Evolutionary conservation across 2,329 filamentous ascomycete species (phyloP).

Genomic region (Diaporthe destruens): DNA sequence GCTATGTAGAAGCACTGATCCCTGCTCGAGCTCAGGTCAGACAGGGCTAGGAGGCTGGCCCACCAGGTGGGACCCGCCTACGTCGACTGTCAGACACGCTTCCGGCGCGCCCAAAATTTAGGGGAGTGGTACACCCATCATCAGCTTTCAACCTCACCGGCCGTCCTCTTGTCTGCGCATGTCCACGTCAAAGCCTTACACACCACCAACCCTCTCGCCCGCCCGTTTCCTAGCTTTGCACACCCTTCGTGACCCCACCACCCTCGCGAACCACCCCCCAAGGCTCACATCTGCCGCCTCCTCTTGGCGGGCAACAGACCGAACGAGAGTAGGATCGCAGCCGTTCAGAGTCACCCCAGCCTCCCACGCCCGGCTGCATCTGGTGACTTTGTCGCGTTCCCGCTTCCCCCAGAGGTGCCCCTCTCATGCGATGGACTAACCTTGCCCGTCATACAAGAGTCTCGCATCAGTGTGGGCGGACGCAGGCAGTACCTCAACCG

Average conservation of each 20-base stretch:
- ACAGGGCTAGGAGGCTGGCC: conserved; percentile 16
- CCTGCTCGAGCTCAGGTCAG: conserved; percentile 33
- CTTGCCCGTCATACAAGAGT: conserved; percentile 30
- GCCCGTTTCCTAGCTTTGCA: neutral
- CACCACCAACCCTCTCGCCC: neutral
- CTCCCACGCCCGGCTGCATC: conserved; percentile 10
- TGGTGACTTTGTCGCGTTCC: neutral
- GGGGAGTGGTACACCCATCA: conserved; percentile 27
- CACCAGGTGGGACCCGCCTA: conserved; percentile 10
- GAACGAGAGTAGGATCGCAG: conserved; percentile 8
- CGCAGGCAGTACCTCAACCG: conserved; percentile 21
- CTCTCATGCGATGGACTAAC: conserved; percentile 41
- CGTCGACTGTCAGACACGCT: conserved; percentile 37
- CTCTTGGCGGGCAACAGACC: conserved; percentile 3
- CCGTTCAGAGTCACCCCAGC: conserved; percentile 20
- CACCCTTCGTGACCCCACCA: neutral
- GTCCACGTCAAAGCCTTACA: conserved; percentile 16
- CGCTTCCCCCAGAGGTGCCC: neutral
- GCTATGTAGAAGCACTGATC: conserved; percentile 8
- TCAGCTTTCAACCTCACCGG: conserved; percentile 26
- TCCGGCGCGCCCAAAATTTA: conserved; percentile 38
- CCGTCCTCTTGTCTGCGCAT: conserved; percentile 21
- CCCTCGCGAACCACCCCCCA: neutral
- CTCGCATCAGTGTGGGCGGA: conserved; percentile 38
- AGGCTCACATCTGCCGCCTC: neutral